Evolutionary conservation across 768 basidiomycete genomes (phyloP), one percentile per base, ranked within the genome.

Genomic region (Crucibulum laeve): DNA sequence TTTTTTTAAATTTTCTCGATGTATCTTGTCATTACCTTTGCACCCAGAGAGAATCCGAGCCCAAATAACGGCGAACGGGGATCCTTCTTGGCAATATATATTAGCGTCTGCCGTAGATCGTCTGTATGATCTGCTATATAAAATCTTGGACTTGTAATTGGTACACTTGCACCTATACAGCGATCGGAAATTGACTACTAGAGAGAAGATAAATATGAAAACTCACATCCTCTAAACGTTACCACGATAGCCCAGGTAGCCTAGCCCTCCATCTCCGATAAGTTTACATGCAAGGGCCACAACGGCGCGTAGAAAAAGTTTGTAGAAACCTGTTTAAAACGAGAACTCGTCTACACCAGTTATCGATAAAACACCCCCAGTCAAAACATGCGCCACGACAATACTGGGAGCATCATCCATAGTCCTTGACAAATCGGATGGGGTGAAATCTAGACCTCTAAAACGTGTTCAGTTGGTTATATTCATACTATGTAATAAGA

Each of bases 11-110:
- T 18, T 18, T 37, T 18, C 8, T 8, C 36, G 11, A 37, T 8
- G 19, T 37, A 37, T 37, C 36, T 37, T 18, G 36, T 37, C 36
- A 37, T 37, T 8, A 10, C 36, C 11, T 37, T 37, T 8, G 36
- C 36, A 18, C 36, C 36, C 8, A 18, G 18, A 8, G 36, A 37
- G 19, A 37, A 37, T 37, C 36, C 36, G 8, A 37, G 18, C 8
- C 36, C 36, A 11, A 37, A 37, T 8, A 37, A 18, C 10, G 10
- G 36, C 8, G 36, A 10, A 8, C 19, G 11, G 36, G 36, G 18
- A 19, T 37, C 11, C 19, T 37, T 37, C 18, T 10, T 10, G 8
- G 11, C 8, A 8, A 37, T 10, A 18, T 37, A 37, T 8, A 10
- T 11, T 18, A 37, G 18, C 8, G 36, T 18, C 19, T 37, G 36